Conservation (phyloP, 2,329 filamentous ascomycete species). For the Fusarium papillatum region DNA sequence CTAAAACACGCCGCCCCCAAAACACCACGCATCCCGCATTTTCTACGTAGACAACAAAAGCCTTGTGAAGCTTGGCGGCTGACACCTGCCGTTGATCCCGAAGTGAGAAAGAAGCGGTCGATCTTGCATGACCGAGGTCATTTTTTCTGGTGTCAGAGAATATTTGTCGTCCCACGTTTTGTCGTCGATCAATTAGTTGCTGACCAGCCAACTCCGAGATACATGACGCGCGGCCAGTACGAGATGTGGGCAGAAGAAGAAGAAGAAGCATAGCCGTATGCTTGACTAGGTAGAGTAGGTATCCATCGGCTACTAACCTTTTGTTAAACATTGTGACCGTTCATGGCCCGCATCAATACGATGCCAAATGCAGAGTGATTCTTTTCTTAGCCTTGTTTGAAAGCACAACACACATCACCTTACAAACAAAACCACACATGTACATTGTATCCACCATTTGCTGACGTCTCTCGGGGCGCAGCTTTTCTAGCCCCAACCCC, state of each 20-base stretch:
- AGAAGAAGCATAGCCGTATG: neutral
- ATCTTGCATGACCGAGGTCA: constrained; percentile 11
- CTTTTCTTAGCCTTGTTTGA: constrained; percentile 31
- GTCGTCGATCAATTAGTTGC: constrained; percentile 24
- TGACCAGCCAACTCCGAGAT: constrained; percentile 12
- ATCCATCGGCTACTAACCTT: too few relatives aligned
- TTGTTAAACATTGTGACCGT: neutral
- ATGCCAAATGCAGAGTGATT: neutral
- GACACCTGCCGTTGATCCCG: neutral
- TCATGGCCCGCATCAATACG: neutral
- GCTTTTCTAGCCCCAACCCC: constrained; percentile 5
- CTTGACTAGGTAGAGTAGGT: neutral
- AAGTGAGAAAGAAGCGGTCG: neutral
- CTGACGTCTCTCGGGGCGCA: constrained; percentile 46
- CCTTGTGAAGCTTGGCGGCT: constrained; percentile 9
- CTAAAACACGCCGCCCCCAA: neutral
- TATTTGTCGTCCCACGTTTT: neutral
- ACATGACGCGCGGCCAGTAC: constrained; percentile 1
- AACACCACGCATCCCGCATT: constrained; percentile 3
- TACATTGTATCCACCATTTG: constrained; percentile 31
- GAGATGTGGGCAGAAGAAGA: neutral
- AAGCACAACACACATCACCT: constrained; percentile 5
- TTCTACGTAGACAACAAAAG: neutral
- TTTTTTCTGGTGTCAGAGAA: neutral
- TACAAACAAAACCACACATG: constrained; percentile 11